Conservation (phyloP, 139 green algal genomes). For the Closterium sp. region DNA sequence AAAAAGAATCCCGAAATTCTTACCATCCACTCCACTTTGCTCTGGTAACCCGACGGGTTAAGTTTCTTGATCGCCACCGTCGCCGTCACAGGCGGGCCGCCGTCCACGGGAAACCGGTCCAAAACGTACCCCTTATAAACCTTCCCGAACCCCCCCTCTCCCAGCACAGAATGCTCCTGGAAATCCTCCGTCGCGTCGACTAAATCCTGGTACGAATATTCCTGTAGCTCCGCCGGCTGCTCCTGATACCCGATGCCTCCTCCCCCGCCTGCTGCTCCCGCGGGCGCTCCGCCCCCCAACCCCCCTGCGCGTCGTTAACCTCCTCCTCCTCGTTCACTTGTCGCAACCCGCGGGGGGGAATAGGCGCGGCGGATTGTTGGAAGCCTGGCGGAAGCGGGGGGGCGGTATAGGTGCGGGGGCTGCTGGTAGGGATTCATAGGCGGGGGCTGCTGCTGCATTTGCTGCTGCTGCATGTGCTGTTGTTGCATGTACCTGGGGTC, state of each 20-base stretch:
- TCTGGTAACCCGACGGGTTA: conserved; percentile 9
- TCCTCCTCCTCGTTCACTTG: conserved; percentile 5
- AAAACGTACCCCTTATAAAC: conserved; percentile 24
- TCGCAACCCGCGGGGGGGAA: neutral
- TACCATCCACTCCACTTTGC: conserved; percentile 16
- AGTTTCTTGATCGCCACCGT: neutral
- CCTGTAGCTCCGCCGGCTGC: conserved; percentile 3
- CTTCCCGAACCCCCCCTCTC: conserved; percentile 19
- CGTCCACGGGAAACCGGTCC: neutral
- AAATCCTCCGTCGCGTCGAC: conserved; percentile 30
- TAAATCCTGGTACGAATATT: conserved; percentile 20
- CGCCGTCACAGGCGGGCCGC: neutral
- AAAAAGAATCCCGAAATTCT: neutral
- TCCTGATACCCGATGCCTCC: neutral
- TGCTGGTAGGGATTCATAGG: neutral
- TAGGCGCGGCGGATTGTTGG: neutral
- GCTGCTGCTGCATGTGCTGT: neutral
- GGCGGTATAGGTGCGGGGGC: neutral
- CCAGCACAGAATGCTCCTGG: conserved; percentile 5
- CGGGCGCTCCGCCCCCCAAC: neutral
- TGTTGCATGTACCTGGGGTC: neutral
- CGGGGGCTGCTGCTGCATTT: neutral
- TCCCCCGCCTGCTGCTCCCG: neutral
- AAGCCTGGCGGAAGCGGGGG: neutral
- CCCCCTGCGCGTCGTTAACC: neutral